Evolutionary conservation across 306 rosid genomes (phyloP).

Genomic region (Bauhinia variegata): DNA sequence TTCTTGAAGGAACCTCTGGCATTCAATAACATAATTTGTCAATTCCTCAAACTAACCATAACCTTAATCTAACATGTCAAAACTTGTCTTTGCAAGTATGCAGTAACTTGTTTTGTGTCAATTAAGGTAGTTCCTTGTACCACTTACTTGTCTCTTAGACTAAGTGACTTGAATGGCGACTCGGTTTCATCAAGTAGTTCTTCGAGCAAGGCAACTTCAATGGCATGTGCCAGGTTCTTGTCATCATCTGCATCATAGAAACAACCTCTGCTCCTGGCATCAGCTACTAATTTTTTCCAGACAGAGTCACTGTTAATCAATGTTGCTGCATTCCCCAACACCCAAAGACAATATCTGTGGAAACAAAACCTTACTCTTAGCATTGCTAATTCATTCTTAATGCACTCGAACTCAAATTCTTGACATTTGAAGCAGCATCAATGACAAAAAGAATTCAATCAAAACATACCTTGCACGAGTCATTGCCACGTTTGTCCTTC

Average conservation of each 20-base stretch:
- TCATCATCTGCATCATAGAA: conserved; percentile 56
- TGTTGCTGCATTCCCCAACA: conserved; percentile 58
- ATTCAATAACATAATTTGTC: neutral
- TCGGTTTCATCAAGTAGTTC: conserved; percentile 8
- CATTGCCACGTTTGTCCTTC: conserved; percentile 63
- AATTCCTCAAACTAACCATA: neutral
- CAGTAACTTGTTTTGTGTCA: neutral
- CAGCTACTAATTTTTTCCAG: conserved; percentile 47
- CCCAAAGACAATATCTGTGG: conserved; percentile 57
- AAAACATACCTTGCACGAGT: conserved; percentile 62
- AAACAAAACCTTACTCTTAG: neutral
- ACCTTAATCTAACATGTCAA: neutral
- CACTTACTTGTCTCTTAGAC: conserved; percentile 13
- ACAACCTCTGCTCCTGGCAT: conserved; percentile 51
- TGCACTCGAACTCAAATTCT: no score
- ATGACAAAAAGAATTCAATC: no score
- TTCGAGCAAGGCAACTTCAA: conserved; percentile 31
- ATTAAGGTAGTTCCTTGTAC: no score
- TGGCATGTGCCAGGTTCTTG: conserved; percentile 40
- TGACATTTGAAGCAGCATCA: no score
- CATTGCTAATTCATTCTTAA: no score
- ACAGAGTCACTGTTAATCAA: conserved; percentile 36
- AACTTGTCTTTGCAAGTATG: neutral
- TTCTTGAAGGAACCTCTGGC: neutral
- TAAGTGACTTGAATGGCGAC: conserved; percentile 31